A percentile compares a stretch with the other conserved stretches of the same genome.
Conservation (phyloP, 352 stramenopile species). For the Globisporangium recalcitrans region DNA sequence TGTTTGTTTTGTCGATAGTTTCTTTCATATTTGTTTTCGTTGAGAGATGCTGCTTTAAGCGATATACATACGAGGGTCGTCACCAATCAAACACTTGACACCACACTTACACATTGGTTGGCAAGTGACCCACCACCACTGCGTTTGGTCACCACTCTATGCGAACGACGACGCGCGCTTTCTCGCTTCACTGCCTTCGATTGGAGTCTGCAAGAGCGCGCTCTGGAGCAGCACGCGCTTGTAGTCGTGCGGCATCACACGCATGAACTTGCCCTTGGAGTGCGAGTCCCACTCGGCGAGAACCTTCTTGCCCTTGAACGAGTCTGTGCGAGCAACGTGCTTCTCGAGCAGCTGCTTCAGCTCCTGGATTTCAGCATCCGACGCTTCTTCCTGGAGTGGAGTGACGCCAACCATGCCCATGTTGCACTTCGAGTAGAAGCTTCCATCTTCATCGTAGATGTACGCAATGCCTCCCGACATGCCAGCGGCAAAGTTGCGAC, state of each 20-base stretch:
- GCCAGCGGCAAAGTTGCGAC: slow-evolving; percentile 94
- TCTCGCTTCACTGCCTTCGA: slow-evolving; percentile 7
- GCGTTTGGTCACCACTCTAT: neutral
- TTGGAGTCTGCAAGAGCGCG: slow-evolving; percentile 23
- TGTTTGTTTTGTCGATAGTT: neutral
- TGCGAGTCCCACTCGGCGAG: slow-evolving; percentile 87
- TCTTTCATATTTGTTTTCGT: slow-evolving; percentile 2
- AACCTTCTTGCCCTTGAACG: slow-evolving; percentile 76
- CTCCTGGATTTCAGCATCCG: slow-evolving; percentile 62
- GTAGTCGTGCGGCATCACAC: slow-evolving; percentile 68
- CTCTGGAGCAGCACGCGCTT: slow-evolving; percentile 49
- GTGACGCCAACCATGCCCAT: slow-evolving; percentile 90
- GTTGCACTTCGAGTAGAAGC: slow-evolving; percentile 93
- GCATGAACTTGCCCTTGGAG: slow-evolving; percentile 45
- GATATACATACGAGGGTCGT: slow-evolving; percentile 6
- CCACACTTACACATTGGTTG: neutral
- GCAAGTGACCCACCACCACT: neutral
- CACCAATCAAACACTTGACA: slow-evolving; percentile 8
- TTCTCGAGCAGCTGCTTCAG: slow-evolving; percentile 87
- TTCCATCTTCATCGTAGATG: slow-evolving; percentile 92
- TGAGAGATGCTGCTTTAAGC: slow-evolving; percentile 1
- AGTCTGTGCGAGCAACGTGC: slow-evolving; percentile 87
- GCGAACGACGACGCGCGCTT: slow-evolving; percentile 16
- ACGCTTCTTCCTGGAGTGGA: slow-evolving; percentile 68
- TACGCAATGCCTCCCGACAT: slow-evolving; percentile 96